Evolutionary conservation across 2,329 filamentous ascomycete genomes (phyloP), one percentile per base, ranked within the genome.

Genomic region (Macrophomina tecta): DNA sequence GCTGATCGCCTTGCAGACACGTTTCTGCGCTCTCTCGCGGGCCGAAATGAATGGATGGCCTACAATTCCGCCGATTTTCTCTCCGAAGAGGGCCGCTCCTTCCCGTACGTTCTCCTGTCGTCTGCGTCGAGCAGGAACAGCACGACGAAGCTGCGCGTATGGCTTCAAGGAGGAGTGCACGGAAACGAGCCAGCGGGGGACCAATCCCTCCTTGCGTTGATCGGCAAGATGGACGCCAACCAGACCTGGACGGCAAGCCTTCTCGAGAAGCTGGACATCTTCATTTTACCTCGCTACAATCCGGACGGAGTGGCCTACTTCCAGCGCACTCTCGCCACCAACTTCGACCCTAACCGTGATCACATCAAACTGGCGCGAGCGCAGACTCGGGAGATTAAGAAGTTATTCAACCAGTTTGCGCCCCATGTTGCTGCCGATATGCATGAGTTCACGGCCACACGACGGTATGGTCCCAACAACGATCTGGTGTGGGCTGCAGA

Each of bases 141-240:
- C 5, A 66, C 71, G 46, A 65, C 65, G n/a, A 79, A 79, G 62
- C 49, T 79, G 11, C 70, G 73, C 28, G 73, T 80, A 14, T 80
- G 76, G 73, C 72, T 80, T 4, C 78, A 80, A 64, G 77, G 73
- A 7, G 74, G 69, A 12, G 73, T 78, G 1, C 78, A 79, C 45
- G 77, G 78, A 4, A 77, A 79, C 60, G 78, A 79, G 66, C 77
- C 78, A 6, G 77, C 75, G 8, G 78, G 76, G 8, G 77, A 79
- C 58, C 74, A 79, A 66, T 74, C 76, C 0, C 70, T 74, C 11
- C 70, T 78, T 9, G 77, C 78, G 0, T 68, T 79, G 1, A 72
- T 80, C 0, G 78, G 77, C 7, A 75, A 75, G 28, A 72, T 80
- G 69, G 72, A 75, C 65, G 71, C 71, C 9, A 73, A 79, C 56